Base-by-base conservation (phyloP, 345 rosid species). In the Arabis alpina region DNA sequence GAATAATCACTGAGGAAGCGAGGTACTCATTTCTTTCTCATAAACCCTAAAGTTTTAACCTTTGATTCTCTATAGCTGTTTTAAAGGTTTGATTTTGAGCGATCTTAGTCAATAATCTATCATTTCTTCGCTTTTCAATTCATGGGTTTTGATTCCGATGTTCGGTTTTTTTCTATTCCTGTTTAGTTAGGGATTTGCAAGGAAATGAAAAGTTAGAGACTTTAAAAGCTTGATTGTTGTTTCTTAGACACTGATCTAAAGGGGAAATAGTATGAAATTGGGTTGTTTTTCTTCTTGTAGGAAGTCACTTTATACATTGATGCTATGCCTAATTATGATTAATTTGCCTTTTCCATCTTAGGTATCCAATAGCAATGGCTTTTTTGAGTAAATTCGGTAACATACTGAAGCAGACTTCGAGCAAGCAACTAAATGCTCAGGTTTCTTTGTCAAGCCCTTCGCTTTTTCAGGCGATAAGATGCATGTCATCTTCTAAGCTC, bases 401-500 rank as follows among this genome's bases (percentile, higher is more conserved):
- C 67, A 77, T 91, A 50, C 75, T 91, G 56, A 83, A 80, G 86
- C 95, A 91, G 82, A 70, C 88, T 1, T 63, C 82, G 5, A 81
- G 75, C 79, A 88, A 72, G 79, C 91, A 81, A 43, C 80, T 82
- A 14, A 74, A 41, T 66, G 68, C 65, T 49, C 87, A 82, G 11
- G 63, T 76, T 54, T 77, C 91, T 49, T 71, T 76, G 13, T 68
- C 90, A 34, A 84, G 75, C 55, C 93, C 89, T n/a, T 85, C 88
- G 48, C 66, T 94, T 71, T 85, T 77, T 75, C 95, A 91, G 76
- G 87, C 85, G 1, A 61, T 88, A 48, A 65, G 99, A 72, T 82
- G 80, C 83, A 86, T 94, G 91, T 94, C 98, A 30, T 71, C 84
- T 44, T 83, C 95, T 7, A 91, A 91, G 75, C 43, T 94, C 50